Evolutionary conservation across 768 basidiomycete species (phyloP).

Genomic region (Rhodotorula diobovata): DNA sequence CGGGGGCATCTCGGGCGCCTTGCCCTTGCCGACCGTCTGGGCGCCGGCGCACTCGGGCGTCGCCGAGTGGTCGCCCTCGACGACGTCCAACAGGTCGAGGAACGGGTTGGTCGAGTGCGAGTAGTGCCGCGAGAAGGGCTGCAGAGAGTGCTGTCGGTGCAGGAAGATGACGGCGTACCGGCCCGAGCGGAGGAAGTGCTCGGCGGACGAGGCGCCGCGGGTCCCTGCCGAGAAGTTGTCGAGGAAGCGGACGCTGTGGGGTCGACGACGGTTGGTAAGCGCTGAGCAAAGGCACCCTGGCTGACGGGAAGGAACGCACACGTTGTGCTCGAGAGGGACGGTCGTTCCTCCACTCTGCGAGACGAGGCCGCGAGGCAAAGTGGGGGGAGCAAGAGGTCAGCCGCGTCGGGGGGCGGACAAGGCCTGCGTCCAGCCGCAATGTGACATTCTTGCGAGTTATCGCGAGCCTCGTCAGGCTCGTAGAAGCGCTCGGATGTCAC

Average conservation of each 20-base stretch:
- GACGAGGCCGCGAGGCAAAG: neutral
- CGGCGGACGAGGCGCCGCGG: constrained; percentile 92
- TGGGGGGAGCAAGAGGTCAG: too few relatives aligned
- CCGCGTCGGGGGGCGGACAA: too few relatives aligned
- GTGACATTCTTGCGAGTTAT: too few relatives aligned
- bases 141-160: constrained; percentile 94
- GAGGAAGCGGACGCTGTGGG: constrained; percentile 84
- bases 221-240: constrained; percentile 99
- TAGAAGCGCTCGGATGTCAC: too few relatives aligned
- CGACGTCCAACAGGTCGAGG: constrained; percentile 83
- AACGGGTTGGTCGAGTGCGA: constrained; percentile 98
- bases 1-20: neutral
- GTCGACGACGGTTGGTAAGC: neutral
- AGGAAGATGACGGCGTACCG: constrained; percentile 95
- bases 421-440: too few relatives aligned
- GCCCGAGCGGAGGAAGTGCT: constrained; percentile 88
- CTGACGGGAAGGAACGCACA: constrained; percentile 66
- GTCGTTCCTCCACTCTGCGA: constrained; percentile 93
- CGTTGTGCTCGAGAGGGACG: constrained; percentile 94
- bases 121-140: constrained; percentile 95
- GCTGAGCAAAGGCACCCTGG: too few relatives aligned
- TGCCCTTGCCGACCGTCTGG: neutral
- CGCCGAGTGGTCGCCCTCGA: constrained; percentile 14
- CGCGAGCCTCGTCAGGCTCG: too few relatives aligned
- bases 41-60: neutral